phyloP scores from a whole-genome alignment of 2,329 filamentous ascomycete species.

The Claviceps monticola region DNA sequence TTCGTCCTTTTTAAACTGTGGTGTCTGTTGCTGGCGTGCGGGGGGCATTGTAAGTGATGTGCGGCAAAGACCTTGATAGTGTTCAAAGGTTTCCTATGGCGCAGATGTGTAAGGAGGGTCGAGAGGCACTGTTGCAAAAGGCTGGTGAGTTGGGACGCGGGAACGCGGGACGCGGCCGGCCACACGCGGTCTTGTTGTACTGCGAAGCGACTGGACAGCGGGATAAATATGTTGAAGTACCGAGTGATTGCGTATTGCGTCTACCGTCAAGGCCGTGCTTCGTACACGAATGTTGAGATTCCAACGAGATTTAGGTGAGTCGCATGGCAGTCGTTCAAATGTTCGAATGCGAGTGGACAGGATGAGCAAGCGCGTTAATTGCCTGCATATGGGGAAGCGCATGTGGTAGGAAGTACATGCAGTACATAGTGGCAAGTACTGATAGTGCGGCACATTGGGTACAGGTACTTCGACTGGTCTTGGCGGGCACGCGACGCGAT shows the following conservation, averaged over 20 bases:
- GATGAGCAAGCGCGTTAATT: conserved; percentile 7
- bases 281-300: background rate
- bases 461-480: background rate
- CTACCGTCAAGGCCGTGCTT: background rate
- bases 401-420: background rate
- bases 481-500: conserved; percentile 1
- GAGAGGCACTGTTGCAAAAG: background rate
- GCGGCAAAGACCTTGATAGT: background rate
- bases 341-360: background rate
- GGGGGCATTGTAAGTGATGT: conserved; percentile 23
- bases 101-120: background rate
- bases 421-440: background rate
- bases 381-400: conserved; percentile 4
- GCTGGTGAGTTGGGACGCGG: background rate
- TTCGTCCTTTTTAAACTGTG: conserved; percentile 63
- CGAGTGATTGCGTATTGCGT: background rate
- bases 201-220: background rate
- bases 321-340: background rate
- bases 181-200: background rate
- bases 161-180: background rate
- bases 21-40: conserved; percentile 27
- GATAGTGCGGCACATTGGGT: background rate
- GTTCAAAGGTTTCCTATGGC: background rate
- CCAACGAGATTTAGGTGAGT: background rate
- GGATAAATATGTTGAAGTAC: background rate